phyloP scores from a whole-genome alignment of 192 early-diverging fungal genomes.

The Lobosporangium transversale region DNA sequence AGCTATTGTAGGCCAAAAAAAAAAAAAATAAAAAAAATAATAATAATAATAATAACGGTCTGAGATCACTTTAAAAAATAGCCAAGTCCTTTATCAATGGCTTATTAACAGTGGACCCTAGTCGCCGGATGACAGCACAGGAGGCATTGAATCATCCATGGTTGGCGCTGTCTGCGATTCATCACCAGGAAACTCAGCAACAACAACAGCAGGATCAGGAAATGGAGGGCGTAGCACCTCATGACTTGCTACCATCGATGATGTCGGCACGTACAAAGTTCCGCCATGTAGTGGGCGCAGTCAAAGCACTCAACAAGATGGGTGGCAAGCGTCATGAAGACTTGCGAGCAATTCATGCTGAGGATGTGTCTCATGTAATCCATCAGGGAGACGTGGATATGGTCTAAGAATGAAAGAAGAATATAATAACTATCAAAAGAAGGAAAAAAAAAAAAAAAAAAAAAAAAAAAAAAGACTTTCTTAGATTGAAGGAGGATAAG shows the following conservation, averaged over 20 bases:
- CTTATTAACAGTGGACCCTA: conserved; percentile 72
- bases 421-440: background rate
- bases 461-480: too few species aligned
- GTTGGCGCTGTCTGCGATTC: conserved; percentile 53
- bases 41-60: background rate
- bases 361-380: conserved; percentile 41
- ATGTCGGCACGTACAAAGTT: conserved; percentile 76
- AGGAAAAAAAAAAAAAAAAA: background rate
- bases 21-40: too few species aligned
- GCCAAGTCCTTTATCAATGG: conserved; percentile 78
- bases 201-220: conserved; percentile 21
- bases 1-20: too few species aligned
- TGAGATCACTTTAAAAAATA: conserved; percentile 4
- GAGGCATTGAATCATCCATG: conserved; percentile 84
- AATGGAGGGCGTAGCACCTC: conserved; percentile 35
- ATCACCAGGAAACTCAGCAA: conserved; percentile 18
- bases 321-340: conserved; percentile 49
- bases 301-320: conserved; percentile 54
- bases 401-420: conserved; percentile 41
- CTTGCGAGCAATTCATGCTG: conserved; percentile 29
- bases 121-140: conserved; percentile 73
- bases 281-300: conserved; percentile 67
- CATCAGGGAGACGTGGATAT: conserved; percentile 42
- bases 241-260: conserved; percentile 69
- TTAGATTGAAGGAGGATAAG: too few species aligned